A percentile compares a stretch with the other conserved stretches of the same genome.
phyloP scores from a whole-genome alignment of 2,329 filamentous ascomycete genomes.

The Arthrobotrys musiformis region DNA sequence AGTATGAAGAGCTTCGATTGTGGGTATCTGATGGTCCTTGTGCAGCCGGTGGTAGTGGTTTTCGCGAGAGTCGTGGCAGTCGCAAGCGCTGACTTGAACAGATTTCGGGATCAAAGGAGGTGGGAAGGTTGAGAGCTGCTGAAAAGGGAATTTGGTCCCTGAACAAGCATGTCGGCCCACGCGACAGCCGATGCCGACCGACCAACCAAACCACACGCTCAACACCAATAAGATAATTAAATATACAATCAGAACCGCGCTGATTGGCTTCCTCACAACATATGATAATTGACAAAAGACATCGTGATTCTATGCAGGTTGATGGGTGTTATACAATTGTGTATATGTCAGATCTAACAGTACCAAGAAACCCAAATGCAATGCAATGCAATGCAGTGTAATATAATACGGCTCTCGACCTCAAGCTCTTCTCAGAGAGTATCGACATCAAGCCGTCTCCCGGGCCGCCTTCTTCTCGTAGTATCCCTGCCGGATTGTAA shows the following conservation, averaged over 20 bases:
- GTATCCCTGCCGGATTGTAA: conserved; percentile 42
- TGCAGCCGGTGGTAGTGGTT: neutral
- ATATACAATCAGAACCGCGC: too few relatives aligned
- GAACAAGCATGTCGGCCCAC: conserved; percentile 30
- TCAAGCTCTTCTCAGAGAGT: neutral
- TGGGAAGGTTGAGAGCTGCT: conserved; percentile 36
- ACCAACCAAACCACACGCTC: conserved; percentile 16
- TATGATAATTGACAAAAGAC: too few relatives aligned
- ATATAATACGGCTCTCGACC: too few relatives aligned
- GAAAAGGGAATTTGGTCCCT: conserved; percentile 44
- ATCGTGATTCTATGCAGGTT: neutral
- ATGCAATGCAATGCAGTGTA: too few relatives aligned
- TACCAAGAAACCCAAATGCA: neutral
- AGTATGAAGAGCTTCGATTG: conserved; percentile 58
- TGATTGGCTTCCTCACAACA: too few relatives aligned
- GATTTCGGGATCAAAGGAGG: conserved; percentile 33
- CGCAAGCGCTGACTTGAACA: conserved; percentile 25
- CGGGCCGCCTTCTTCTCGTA: conserved; percentile 45
- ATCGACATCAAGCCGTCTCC: neutral
- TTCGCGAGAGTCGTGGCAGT: neutral
- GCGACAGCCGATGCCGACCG: conserved; percentile 49
- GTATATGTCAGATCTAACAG: neutral
- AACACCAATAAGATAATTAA: too few relatives aligned
- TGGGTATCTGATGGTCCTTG: neutral
- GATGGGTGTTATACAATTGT: too few relatives aligned